Evolutionary conservation across 129 eudicot species (phyloP).

Genomic region (Tagetes erecta): DNA sequence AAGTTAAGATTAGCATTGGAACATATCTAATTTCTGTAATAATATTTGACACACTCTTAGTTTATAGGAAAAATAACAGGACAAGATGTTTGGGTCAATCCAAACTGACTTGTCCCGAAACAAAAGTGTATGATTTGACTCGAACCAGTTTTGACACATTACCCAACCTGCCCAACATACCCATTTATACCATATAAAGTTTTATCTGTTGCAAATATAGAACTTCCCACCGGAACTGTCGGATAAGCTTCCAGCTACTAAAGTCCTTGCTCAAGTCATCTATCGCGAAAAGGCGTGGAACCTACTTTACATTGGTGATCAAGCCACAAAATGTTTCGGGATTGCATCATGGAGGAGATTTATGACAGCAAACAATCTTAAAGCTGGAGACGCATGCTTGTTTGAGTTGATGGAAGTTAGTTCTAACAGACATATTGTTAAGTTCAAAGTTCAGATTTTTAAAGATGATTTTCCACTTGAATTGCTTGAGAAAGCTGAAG

Average conservation of each 20-base stretch:
- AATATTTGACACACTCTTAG: background rate
- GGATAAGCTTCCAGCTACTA: constrained; percentile 14
- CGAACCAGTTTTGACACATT: background rate
- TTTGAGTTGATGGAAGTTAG: constrained; percentile 34
- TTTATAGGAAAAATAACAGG: background rate
- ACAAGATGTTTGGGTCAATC: background rate
- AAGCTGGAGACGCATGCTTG: constrained; percentile 39
- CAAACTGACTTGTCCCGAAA: background rate
- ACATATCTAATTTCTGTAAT: background rate
- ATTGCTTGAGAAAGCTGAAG: constrained; percentile 16
- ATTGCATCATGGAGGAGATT: constrained; percentile 31
- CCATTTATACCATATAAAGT: background rate
- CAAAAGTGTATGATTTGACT: background rate
- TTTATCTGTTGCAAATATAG: constrained; percentile 15
- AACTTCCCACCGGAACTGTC: constrained; percentile 18
- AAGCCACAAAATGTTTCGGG: background rate
- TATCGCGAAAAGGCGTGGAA: constrained; percentile 33
- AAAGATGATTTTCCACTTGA: constrained; percentile 26
- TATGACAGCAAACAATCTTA: constrained; percentile 32
- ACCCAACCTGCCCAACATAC: background rate
- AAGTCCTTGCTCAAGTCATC: constrained; percentile 13
- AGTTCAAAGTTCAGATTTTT: constrained; percentile 41
- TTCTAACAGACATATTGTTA: background rate
- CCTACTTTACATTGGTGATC: background rate
- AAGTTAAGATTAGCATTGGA: background rate